phyloP scores from a whole-genome alignment of 257 asterid genomes.

The Agastache rugosa region DNA sequence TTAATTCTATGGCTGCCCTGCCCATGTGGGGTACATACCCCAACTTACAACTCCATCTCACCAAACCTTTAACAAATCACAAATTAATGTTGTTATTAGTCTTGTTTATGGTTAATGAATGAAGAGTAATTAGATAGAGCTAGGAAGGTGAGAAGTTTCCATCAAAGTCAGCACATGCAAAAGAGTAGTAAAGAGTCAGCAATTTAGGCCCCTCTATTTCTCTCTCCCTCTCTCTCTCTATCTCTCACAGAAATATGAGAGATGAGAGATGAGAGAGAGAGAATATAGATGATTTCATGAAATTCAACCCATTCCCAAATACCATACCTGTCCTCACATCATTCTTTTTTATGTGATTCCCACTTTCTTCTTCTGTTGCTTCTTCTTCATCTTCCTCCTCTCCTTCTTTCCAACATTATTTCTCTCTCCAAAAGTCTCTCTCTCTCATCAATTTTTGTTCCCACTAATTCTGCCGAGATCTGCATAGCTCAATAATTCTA shows the following conservation, averaged over 20 bases:
- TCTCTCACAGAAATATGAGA: no score
- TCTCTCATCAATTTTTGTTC: slow-evolving; percentile 22
- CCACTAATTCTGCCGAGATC: not conserved
- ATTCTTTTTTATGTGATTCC: not conserved
- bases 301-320: slow-evolving; percentile 28
- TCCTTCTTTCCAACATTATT: not conserved
- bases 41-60: slow-evolving; percentile 17
- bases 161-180: slow-evolving; percentile 52
- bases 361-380: slow-evolving; percentile 6
- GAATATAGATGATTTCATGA: slow-evolving; percentile 38
- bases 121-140: not conserved
- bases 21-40: slow-evolving; percentile 36
- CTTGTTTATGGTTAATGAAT: slow-evolving; percentile 11
- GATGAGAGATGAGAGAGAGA: not conserved
- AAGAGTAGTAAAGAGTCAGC: slow-evolving; percentile 49
- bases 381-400: not conserved
- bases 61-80: slow-evolving; percentile 26
- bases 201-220: slow-evolving; percentile 18
- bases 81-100: not conserved
- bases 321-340: slow-evolving; percentile 26
- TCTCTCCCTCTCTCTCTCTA: not conserved
- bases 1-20: not conserved
- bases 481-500: not conserved
- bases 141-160: slow-evolving; percentile 43
- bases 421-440: slow-evolving; percentile 24